Evolutionary conservation across 805 yeast genomes (phyloP).

Genomic region (Lipomyces japonicus): DNA sequence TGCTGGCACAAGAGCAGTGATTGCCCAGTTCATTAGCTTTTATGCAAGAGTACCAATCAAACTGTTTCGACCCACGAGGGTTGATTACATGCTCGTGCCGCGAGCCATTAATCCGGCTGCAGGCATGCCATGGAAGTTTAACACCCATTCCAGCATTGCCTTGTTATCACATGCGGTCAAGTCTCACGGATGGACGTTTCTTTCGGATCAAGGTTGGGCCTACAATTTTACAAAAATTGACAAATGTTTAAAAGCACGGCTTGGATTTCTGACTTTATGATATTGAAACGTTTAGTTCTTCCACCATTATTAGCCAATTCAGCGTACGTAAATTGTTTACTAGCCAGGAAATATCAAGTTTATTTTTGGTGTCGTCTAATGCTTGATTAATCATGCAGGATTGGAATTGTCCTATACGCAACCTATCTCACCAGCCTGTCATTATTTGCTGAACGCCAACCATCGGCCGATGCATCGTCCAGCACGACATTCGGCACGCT

Average conservation of each 20-base stretch:
- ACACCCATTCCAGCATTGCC: slow-evolving; percentile 77
- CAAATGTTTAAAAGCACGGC: background rate
- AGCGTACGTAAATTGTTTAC: slow-evolving; percentile 37
- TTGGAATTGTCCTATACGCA: slow-evolving; percentile 81
- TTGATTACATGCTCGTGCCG: slow-evolving; percentile 61
- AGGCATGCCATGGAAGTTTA: slow-evolving; percentile 40
- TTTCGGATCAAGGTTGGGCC: slow-evolving; percentile 63
- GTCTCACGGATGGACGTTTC: slow-evolving; percentile 78
- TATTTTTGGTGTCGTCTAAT: slow-evolving; percentile 71
- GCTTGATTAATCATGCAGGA: slow-evolving; percentile 62
- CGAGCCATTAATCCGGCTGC: slow-evolving; percentile 37
- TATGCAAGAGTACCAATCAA: slow-evolving; percentile 80
- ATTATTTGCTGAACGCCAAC: slow-evolving; percentile 16
- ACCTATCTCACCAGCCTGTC: slow-evolving; percentile 55
- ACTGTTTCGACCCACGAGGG: slow-evolving; percentile 82
- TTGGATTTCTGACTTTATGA: background rate
- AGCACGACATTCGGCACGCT: slow-evolving; percentile 40
- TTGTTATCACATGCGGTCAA: slow-evolving; percentile 65
- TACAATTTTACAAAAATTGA: background rate
- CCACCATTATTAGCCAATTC: slow-evolving; percentile 90
- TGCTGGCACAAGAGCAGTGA: slow-evolving; percentile 78
- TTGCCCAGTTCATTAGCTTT: slow-evolving; percentile 66
- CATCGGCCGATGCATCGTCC: slow-evolving; percentile 2
- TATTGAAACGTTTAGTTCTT: slow-evolving; percentile 43
- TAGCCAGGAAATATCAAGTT: background rate